A percentile compares a stretch with the other conserved stretches of the same genome.
phyloP scores from a whole-genome alignment of 805 yeast species.

The Ogataea henricii region DNA sequence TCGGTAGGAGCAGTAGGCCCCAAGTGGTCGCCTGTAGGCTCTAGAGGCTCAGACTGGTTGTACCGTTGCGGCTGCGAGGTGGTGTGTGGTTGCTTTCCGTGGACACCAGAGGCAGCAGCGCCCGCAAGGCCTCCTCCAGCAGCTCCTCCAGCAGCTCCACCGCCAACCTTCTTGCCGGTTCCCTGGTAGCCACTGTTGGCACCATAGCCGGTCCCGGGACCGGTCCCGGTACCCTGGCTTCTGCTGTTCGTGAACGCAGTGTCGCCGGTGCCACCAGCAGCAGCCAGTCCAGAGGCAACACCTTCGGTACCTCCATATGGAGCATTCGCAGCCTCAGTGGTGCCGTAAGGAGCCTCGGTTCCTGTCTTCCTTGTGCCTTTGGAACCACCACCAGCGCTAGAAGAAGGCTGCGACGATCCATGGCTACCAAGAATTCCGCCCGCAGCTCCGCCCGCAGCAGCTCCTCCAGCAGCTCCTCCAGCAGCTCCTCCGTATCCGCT shows the following conservation, averaged over 20 bases:
- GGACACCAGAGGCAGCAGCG: neutral
- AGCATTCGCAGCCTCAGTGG: constrained; percentile 4
- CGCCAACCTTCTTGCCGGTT: neutral
- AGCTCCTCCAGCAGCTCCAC: neutral
- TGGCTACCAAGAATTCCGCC: neutral
- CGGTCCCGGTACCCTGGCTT: neutral
- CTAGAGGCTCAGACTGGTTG: constrained; percentile 4
- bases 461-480: neutral
- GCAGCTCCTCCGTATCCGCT: neutral
- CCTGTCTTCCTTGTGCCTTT: neutral
- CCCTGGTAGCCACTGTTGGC: neutral
- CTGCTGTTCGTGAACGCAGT: neutral
- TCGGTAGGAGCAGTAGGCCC: constrained; percentile 18
- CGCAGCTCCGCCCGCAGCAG: neutral
- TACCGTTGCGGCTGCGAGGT: neutral
- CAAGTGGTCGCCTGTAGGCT: neutral
- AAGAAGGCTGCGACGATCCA: too few relatives aligned
- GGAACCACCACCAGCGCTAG: neutral
- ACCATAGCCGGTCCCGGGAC: neutral
- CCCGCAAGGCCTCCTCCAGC: constrained; percentile 9
- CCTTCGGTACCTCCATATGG: constrained; percentile 2
- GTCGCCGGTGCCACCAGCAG: constrained; percentile 7
- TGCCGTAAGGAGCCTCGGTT: neutral
- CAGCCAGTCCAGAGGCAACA: neutral
- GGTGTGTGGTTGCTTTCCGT: neutral